Evolutionary conservation across 768 basidiomycete genomes (phyloP), one percentile per base, ranked within the genome.

Genomic region (Termitomyces sp.): DNA sequence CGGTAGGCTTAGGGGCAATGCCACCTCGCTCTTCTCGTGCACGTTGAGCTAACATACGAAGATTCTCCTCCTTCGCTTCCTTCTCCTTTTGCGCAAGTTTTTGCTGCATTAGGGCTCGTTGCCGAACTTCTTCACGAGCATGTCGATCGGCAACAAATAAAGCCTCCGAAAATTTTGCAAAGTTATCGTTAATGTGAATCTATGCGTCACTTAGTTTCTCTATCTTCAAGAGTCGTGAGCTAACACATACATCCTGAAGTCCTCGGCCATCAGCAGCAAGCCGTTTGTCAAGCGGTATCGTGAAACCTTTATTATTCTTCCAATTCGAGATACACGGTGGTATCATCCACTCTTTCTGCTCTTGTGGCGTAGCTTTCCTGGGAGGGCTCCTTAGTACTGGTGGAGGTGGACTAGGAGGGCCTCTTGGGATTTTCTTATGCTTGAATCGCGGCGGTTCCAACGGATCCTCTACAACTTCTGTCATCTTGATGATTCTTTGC

Each of bases 291-390:
- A 98, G 80, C 37, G 97, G 96, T 66, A 98, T 98, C 1, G 97
- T 98, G 70, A 95, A 99, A 81, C 97, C 97, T 74, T 98, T 99
- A 85, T 98, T 98, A 78, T 99, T 99, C 78, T 99, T 99, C 97
- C 97, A 99, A 73, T 99, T 99, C 27, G 93, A 96, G 58, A 99
- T 98, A 70, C 96, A 98, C 17, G 97, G 97, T 17, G 97, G 97
- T 56, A 99, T 98, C 94, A 98, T 97, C 97, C 97, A 98, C 66
- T 98, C 97, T 74, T 98, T 99, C 75, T 98, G 96, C 68, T 99
- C 97, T 54, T 93, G 91, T 8, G 91, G 90, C 0, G 96, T 96
- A 3, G 94, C 95, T 66, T 97, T 95, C 54, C 97, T 80, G 6
- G 97, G 97, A 11, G 97, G 97, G 76, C 90, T 94, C 39, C 95